Evolutionary conservation across 2,329 filamentous ascomycete species (phyloP), one percentile per base, ranked within the genome.

Genomic region (Zalaria sp.): DNA sequence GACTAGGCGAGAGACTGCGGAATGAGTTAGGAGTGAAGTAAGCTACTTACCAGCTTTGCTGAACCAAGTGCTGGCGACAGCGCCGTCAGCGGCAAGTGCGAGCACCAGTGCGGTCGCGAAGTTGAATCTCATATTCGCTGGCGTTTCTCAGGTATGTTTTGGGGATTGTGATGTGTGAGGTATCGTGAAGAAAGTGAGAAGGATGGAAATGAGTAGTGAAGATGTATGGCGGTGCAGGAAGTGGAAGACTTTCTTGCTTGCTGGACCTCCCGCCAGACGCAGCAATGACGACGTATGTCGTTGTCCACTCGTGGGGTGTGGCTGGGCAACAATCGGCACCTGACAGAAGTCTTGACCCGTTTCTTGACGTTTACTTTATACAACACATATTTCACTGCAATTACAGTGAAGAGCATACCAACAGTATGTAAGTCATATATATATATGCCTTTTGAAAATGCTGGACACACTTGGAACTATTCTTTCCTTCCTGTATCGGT

Each of bases 1-100:
- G 18, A 18, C 18, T 18, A 18, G 18, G 18, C 18, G 18, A 18
- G 18, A 18, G 18, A 18, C 18, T 18, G 18, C 18, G 18, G 18
- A 18, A 18, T 18, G 18, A 18, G 18, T 18, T 18, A 18, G 18
- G 18, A 18, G 18, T 18, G 18, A 18, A 18, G 18, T 18, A 18
- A 34, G n/a, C 49, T 38, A 66, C 83, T 54, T 73, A 93, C 88
- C 81, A 57, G 85, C 71, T 64, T 86, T 91, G 58, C 75, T 77
- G 59, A 93, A 87, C 87, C 87, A 95, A 62, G 67, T 82, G 66
- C 80, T 87, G 49, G 79, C 84, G 48, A 77, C 65, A 38, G 76
- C 78, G 47, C 72, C 73, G 57, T 84, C 76, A 34, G 81, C 75
- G 57, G 83, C 81, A 44, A 93, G 67, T 54, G 77, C 76, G 57